Base-by-base conservation (phyloP, 805 yeast species). In the Cyberlindnera lachancei region DNA sequence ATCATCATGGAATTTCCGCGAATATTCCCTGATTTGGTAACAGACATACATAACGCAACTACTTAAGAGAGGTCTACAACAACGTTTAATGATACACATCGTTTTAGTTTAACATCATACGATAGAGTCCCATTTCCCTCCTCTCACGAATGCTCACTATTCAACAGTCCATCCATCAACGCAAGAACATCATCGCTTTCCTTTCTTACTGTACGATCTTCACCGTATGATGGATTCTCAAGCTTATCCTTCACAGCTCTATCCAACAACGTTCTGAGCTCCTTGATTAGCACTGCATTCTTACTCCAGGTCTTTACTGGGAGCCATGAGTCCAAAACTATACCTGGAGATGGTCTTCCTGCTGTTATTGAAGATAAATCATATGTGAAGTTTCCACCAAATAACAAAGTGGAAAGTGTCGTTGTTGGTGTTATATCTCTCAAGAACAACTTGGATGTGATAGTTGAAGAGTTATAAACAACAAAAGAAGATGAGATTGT, bases 271-370 rank as follows among this genome's bases (percentile, higher is more conserved):
- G 58, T 49, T 45, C 94, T 63, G 35, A 90, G 58, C 37, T 79
- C 74, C 36, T 83, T 81, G 19, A 88, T 68, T 29, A 90, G 59
- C 3, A 90, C 95, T 2, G 88, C 97, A 47, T 88, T 85, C 43
- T 92, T 83, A 42, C 95, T 81, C 96, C 96, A 90, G 1, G 96
- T 85, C 40, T 84, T 67, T 10, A 90, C 68, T 1, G 96, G 94
- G 21, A 85, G 58, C 96, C 97, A 88, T n/a, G 69, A 68, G 44
- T 85, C 95, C 34, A 90, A 60, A 7, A 86, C 75, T 22, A 92
- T 72, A 15, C 96, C 96, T 0, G 95, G 94, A 0, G 87, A 71
- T 5, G 76, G 67, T 25, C 61, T 66, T 1, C 70, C 61, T 0
- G 66, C 53, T n/a, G 49, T 38, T 9, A 61, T 42, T 7, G 58